Base-by-base conservation (phyloP, 768 basidiomycete genomes). In the Trametes maxima region DNA sequence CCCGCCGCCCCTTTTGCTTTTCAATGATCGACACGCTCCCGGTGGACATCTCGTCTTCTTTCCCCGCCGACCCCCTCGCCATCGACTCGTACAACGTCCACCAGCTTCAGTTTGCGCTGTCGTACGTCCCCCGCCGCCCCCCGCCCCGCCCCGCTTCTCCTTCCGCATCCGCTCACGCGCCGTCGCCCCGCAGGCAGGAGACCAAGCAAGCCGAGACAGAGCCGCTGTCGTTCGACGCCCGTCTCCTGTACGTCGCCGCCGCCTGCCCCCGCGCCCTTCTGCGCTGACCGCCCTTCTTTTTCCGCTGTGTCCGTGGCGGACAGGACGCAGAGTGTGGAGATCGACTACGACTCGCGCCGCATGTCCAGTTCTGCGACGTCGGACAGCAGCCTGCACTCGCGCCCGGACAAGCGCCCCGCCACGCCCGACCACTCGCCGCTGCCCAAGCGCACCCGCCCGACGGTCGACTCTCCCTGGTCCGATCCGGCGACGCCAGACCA, bases 331-430 rank as follows among this genome's bases (percentile, higher is more conserved):
- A 77, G 81, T 47, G 67, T 79, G 63, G 84, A 82, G 73, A 69
- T 83, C 64, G 84, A 85, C 74, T 85, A 88, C 82, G 72, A 79
- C 63, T 71, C 73, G 39, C 82, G 89, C 70, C 87, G 89, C 70
- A 91, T 92, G 90, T 91, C 90, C 74, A 81, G 82, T 72, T 89
- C 87, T 65, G 86, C 85, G 52, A 80, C 84, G 60, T 90, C 89
- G 16, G 89, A 91, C 74, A 82, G 79, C 76, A 82, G 78, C 71
- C 75, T 80, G 60, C 78, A 82, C 63, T 86, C 86, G 45, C 78
- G 82, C 52, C 78, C 76, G 10, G 87, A 89, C 67, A 90, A 87
- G 70, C 85, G 83, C 59, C 74, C 79, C 3, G 71, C 80, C 33
- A 84, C 86, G 0, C 85, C 88, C 50, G 73, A 76, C 35, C 80